Evolutionary conservation across 768 basidiomycete genomes (phyloP).

Genomic region (Kondoa malvinella): DNA sequence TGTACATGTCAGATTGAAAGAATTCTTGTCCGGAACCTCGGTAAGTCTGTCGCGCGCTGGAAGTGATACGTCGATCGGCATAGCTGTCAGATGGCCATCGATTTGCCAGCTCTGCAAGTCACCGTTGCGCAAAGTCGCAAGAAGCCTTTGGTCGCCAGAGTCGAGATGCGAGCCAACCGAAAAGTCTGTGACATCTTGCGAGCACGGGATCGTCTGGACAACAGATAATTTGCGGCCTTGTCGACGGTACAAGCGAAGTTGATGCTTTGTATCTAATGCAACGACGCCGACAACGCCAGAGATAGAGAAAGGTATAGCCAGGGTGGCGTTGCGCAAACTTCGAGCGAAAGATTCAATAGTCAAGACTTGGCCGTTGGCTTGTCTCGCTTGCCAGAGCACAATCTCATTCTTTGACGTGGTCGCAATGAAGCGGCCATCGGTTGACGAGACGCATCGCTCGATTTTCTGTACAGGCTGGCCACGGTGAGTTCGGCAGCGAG

Average conservation of each 20-base stretch:
- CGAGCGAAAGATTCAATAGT: neutral
- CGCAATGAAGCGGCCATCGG: neutral
- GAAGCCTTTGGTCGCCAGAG: too few relatives aligned
- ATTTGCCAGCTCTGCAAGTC: too few relatives aligned
- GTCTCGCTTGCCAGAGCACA: neutral
- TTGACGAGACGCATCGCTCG: neutral
- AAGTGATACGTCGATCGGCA: too few relatives aligned
- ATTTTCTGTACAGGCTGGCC: neutral
- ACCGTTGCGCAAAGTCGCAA: too few relatives aligned
- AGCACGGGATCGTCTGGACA: neutral
- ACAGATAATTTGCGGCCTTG: neutral
- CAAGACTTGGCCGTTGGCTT: neutral
- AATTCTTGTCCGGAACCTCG: too few relatives aligned
- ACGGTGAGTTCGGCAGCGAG: neutral
- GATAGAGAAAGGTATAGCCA: neutral
- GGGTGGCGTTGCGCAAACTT: neutral
- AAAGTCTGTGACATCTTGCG: too few relatives aligned
- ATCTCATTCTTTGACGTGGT: neutral
- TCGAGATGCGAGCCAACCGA: too few relatives aligned
- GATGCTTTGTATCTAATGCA: neutral
- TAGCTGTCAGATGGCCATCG: too few relatives aligned
- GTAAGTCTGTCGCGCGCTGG: too few relatives aligned
- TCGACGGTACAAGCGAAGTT: neutral
- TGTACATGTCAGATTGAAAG: too few relatives aligned
- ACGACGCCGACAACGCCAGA: neutral